These are phyloP conservation scores for Acrodontium crateriforme DNA, from an alignment of 2,329 filamentous ascomycete species.

Conservation along the genomic window DNA sequence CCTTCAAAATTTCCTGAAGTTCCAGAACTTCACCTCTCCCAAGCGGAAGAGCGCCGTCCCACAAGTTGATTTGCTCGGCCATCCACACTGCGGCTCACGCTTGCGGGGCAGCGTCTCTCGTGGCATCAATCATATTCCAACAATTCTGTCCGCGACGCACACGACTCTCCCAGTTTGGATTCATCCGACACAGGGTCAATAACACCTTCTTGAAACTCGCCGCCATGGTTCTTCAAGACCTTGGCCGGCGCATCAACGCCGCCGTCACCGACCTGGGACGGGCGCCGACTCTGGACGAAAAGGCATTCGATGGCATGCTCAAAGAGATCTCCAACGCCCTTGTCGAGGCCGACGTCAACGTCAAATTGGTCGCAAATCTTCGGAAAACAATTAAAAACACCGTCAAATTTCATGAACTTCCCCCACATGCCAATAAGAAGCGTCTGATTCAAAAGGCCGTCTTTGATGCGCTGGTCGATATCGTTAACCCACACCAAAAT, in stretches of 20 bases:
- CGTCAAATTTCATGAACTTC: constrained; percentile 91
- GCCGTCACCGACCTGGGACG: constrained; percentile 87
- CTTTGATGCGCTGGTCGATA: constrained; percentile 88
- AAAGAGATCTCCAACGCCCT: constrained; percentile 96
- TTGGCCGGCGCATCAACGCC: constrained; percentile 95
- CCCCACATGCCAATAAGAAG: constrained; percentile 92
- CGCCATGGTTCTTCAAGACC: constrained; percentile 94
- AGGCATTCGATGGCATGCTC: constrained; percentile 96
- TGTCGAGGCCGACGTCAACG: constrained; percentile 93
- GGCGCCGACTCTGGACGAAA: constrained; percentile 89
- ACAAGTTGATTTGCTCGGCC: no score
- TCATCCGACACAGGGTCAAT: no score
- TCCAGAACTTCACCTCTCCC: no score
- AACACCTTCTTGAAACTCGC: constrained; percentile 3
- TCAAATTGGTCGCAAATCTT: constrained; percentile 78
- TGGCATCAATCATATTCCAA: no score
- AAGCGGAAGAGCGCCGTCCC: no score
- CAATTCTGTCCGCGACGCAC: no score
- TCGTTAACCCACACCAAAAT: constrained; percentile 90
- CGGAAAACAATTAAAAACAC: constrained; percentile 82
- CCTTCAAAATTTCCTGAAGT: no score
- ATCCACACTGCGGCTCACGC: no score
- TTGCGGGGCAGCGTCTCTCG: no score
- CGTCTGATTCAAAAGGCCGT: constrained; percentile 95
- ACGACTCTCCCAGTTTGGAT: no score